Percentiles rank a stretch among this genome's conserved stretches.
These are phyloP conservation scores for Phytophthora uliginosa DNA, from an alignment of 352 stramenopile genomes.

Conservation along the genomic window DNA sequence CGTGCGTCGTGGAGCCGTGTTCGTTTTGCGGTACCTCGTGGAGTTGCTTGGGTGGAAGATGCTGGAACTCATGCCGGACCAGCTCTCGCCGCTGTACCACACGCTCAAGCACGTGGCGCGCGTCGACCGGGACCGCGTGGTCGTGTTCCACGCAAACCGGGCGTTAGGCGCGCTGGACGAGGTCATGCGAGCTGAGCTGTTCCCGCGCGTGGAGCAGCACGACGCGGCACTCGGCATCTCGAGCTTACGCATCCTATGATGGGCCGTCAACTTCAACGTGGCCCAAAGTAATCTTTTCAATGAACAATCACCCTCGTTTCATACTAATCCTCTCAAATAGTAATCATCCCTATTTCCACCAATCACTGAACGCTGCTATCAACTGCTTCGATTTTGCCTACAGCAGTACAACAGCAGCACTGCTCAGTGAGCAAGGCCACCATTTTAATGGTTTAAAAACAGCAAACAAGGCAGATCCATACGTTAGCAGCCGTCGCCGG, in stretches of 20 bases:
- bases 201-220: slow-evolving; percentile 51
- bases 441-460: no score
- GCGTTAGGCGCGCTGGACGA: slow-evolving; percentile 62
- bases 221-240: slow-evolving; percentile 52
- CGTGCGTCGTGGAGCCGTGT: slow-evolving; percentile 81
- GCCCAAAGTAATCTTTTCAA: slow-evolving; percentile 1
- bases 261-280: slow-evolving; percentile 16
- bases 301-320: not conserved
- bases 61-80: slow-evolving; percentile 77
- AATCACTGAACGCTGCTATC: not conserved
- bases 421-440: not conserved
- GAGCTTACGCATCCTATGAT: slow-evolving; percentile 65
- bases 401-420: not conserved
- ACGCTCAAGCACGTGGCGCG: slow-evolving; percentile 78
- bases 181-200: slow-evolving; percentile 84
- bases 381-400: not conserved
- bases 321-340: not conserved
- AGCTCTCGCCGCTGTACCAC: slow-evolving; percentile 81
- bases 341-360: slow-evolving; percentile 5
- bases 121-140: slow-evolving; percentile 70
- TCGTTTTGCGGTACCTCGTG: slow-evolving; percentile 81
- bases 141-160: slow-evolving; percentile 72
- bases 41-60: slow-evolving; percentile 83
- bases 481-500: not conserved
- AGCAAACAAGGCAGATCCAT: no score